Conservation (phyloP, 1,139 yeast genomes). For the Debaryomyces udenii region DNA sequence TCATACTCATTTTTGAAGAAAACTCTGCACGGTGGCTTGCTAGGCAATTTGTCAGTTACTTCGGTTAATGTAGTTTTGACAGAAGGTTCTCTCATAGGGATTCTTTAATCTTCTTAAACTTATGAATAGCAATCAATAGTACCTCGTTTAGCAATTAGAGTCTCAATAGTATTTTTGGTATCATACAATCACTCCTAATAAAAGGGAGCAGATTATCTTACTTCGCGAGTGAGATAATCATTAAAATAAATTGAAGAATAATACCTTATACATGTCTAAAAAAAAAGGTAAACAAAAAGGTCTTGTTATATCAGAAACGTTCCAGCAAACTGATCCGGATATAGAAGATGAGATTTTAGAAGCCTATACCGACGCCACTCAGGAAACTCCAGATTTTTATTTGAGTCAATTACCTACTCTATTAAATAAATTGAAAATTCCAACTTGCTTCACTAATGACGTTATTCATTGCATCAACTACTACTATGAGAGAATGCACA, state of each 20-base stretch:
- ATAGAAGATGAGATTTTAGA: constrained; percentile 41
- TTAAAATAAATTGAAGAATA: too few relatives aligned
- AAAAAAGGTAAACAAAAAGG: neutral
- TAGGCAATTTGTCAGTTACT: constrained; percentile 31
- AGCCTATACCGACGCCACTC: constrained; percentile 28
- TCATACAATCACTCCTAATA: too few relatives aligned
- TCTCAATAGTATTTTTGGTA: too few relatives aligned
- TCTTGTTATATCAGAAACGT: constrained; percentile 13
- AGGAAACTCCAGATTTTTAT: constrained; percentile 33
- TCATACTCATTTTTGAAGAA: constrained; percentile 62
- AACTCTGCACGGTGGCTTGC: constrained; percentile 48
- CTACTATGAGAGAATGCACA: constrained; percentile 33
- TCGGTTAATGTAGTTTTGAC: constrained; percentile 48
- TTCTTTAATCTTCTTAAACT: too few relatives aligned
- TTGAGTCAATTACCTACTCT: constrained; percentile 31
- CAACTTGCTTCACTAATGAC: constrained; percentile 36
- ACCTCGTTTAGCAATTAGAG: too few relatives aligned
- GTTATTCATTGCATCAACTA: constrained; percentile 36
- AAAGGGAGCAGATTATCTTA: neutral
- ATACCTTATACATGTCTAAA: constrained; percentile 1
- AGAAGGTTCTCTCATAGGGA: constrained; percentile 25
- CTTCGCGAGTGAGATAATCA: neutral
- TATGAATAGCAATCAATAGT: too few relatives aligned
- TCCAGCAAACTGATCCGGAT: constrained; percentile 20
- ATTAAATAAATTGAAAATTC: constrained; percentile 31